Conservation (phyloP, 495 filamentous ascomycete genomes). For the Tuber indicum region DNA sequence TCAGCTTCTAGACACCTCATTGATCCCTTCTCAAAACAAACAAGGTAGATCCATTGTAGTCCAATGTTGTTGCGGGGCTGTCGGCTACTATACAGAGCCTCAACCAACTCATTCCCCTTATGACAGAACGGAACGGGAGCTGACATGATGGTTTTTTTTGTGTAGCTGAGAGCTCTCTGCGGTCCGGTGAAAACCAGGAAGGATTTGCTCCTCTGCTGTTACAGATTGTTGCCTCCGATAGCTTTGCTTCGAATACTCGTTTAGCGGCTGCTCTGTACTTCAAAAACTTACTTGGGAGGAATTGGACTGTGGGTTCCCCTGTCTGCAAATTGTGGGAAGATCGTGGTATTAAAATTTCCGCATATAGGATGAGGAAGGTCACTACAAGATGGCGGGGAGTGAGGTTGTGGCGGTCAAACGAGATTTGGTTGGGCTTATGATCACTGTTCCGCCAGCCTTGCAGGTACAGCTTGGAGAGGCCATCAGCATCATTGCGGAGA, state of each 20-base stretch:
- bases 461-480: constrained; percentile 93
- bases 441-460: constrained; percentile 73
- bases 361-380: constrained; percentile 77
- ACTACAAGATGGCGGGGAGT: constrained; percentile 69
- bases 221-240: constrained; percentile 71
- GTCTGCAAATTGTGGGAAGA: constrained; percentile 11
- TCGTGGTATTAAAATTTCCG: constrained; percentile 15
- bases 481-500: constrained; percentile 93
- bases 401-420: constrained; percentile 86
- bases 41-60: constrained; percentile 57
- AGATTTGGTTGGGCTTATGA: constrained; percentile 95
- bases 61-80: constrained; percentile 18
- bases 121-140: constrained; percentile 3
- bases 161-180: constrained; percentile 72
- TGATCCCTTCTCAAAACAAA: constrained; percentile 77
- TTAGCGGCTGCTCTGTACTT: constrained; percentile 91
- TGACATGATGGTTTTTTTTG: constrained; percentile 28
- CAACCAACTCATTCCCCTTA: neutral
- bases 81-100: constrained; percentile 16
- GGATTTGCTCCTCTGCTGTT: constrained; percentile 83
- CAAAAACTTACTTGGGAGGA: constrained; percentile 93
- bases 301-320: constrained; percentile 62
- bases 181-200: constrained; percentile 66
- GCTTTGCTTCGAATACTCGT: constrained; percentile 64
- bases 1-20: constrained; percentile 73